Percentiles rank a stretch among this genome's conserved stretches.
phyloP scores from a whole-genome alignment of 306 rosid genomes.

The Cucurbita ficifolia region DNA sequence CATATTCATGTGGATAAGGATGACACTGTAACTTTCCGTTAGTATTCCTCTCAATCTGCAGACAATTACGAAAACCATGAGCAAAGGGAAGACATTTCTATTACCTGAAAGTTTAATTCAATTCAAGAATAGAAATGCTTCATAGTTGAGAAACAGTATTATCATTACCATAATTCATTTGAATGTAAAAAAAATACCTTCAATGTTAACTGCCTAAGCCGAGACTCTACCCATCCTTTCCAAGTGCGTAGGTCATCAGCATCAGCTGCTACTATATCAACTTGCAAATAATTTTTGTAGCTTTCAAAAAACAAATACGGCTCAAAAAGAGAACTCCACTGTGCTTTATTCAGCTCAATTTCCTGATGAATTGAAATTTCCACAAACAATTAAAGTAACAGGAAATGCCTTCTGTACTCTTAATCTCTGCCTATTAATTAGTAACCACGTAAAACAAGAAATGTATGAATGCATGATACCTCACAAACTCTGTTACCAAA shows the following conservation, averaged over 20 bases:
- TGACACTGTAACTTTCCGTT: conserved; percentile 89
- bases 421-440: background rate
- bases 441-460: background rate
- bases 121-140: background rate
- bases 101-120: conserved; percentile 7
- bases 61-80: background rate
- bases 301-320: conserved; percentile 77
- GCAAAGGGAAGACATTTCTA: conserved; percentile 17
- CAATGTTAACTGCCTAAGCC: conserved; percentile 73
- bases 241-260: conserved; percentile 65
- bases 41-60: conserved; percentile 93
- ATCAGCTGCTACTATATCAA: conserved; percentile 72
- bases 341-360: conserved; percentile 71
- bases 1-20: conserved; percentile 81
- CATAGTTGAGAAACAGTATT: background rate
- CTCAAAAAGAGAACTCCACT: conserved; percentile 82
- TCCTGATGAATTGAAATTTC: conserved; percentile 33
- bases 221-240: conserved; percentile 99
- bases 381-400: background rate
- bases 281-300: conserved; percentile 88
- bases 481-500: conserved; percentile 71
- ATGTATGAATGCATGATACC: conserved; percentile 15
- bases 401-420: background rate
- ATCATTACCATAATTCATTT: background rate
- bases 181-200: conserved; percentile 28